Base-by-base conservation (phyloP, 192 early-diverging fungal genomes). In the Mortierella hygrophila region DNA sequence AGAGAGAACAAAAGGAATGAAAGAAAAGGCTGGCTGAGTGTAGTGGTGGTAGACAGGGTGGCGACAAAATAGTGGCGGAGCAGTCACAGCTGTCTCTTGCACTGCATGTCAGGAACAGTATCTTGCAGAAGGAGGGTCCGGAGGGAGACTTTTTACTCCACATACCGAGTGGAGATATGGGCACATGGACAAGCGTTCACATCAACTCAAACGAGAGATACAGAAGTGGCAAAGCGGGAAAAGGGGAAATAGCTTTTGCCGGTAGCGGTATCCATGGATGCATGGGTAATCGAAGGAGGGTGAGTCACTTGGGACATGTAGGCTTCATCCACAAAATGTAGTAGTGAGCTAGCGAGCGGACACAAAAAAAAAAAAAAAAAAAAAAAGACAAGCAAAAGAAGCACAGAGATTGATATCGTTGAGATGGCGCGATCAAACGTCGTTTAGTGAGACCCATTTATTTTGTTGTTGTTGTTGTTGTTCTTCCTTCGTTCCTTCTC, bases 341-440 rank as follows among this genome's bases (percentile, higher is more conserved):
- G 60, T n/a, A 32, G 26, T 15, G n/a, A 32, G 60, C 60, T 65
- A 32, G 26, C 4, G n/a, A 32, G 60, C 60, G 60, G 60, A 65
- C 26, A 65, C 60, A 65, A 32, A 29, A 32, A 32, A 29, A 32
- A n/a, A n/a, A n/a, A n/a, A n/a, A n/a, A n/a, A n/a, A n/a, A 26
- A 11, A 3, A 65, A 29, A 32, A 3, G 55, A 60, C 38, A 6
- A 40, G 38, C 6, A 26, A 60, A 8, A n/a, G 44, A 46, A 46
- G 44, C 44, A 60, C 21, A 60, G n/a, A 60, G 55, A 65, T 65
- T 1, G 60, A 65, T 65, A 11, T 15, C 23, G 38, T 65, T 65
- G 60, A 65, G 69, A 70, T 70, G 69, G 38, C 38, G 69, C 35
- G 35, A 41, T 70, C 38, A 21, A 41, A 42, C 23, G 69, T 70